Conservation (phyloP, 2,329 filamentous ascomycete genomes). For the Exophiala spinifera region DNA sequence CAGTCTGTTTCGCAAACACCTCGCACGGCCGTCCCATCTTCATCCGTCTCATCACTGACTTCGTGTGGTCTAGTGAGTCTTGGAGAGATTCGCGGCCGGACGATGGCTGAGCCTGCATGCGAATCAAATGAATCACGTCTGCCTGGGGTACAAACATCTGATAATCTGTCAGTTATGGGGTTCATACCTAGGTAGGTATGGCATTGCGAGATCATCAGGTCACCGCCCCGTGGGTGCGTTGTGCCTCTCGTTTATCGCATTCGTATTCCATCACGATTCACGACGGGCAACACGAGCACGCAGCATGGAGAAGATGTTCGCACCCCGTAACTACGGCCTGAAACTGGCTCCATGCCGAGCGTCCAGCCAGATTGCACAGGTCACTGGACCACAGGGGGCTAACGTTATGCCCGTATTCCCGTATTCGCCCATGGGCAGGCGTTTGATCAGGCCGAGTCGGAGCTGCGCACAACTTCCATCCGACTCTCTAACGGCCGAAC, state of each 20-base stretch:
- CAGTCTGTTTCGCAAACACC: not conserved
- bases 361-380: not conserved
- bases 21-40: too few relatives aligned
- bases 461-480: not conserved
- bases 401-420: not conserved
- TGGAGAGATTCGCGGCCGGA: not conserved
- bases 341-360: not conserved
- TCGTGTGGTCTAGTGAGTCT: too few relatives aligned
- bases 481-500: not conserved
- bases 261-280: not conserved
- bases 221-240: not conserved
- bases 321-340: not conserved
- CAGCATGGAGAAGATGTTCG: too few relatives aligned
- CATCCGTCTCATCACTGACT: too few relatives aligned
- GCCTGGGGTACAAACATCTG: not conserved
- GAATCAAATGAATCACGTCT: too few relatives aligned
- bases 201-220: not conserved
- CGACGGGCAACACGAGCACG: too few relatives aligned
- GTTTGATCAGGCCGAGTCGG: not conserved
- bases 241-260: not conserved
- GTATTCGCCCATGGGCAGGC: too few relatives aligned
- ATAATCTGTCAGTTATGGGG: not conserved
- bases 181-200: too few relatives aligned
- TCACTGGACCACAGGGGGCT: not conserved
- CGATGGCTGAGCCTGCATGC: not conserved